Evolutionary conservation across 2,329 filamentous ascomycete species (phyloP), one percentile per base, ranked within the genome.

Genomic region (Nigrospora sphaerica): DNA sequence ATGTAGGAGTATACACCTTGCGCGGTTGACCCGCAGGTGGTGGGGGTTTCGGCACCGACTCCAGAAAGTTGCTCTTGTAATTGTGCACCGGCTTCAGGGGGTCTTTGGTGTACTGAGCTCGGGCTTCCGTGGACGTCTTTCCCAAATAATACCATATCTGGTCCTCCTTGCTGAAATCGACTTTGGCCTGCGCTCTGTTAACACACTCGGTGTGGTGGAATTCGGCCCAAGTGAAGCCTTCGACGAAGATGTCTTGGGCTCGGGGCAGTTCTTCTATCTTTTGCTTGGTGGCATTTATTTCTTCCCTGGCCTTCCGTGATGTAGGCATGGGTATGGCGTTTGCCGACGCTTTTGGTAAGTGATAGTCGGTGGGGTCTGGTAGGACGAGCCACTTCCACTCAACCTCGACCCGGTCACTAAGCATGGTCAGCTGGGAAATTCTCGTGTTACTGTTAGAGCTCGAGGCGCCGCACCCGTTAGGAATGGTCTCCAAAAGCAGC

Each of bases 91-190:
- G 74, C 12, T 66, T 73, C 10, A 59, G 52, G 38, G 77, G 80
- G 66, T 95, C 83, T 57, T 93, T 87, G 5, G 91, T 95, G 67
- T 93, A 98, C 62, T 95, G 89, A 23, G 90, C 85, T 64, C 85
- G 90, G 45, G 89, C 86, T 60, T 97, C 92, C 7, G 92, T 96
- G 18, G 92, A 97, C 17, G 78, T 80, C 62, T 81, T 81, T 32
- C 88, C 88, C 49, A 98, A 75, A 63, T 96, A 97, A 68, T 89
- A 80, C 88, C 91, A 97, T 16, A 95, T 65, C 61, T 88, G 84
- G 50, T 92, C 79, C 14, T 83, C 74, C 61, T 86, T 87, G 50
- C 67, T 67, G 10, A 95, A 65, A 58, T 95, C 81, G 48, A 95
- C 71, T 65, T 83, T 86, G 60, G 74, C 75, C 62, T 87, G 81